phyloP scores from a whole-genome alignment of 331 rosid species.

The Phaseolus coccineus region DNA sequence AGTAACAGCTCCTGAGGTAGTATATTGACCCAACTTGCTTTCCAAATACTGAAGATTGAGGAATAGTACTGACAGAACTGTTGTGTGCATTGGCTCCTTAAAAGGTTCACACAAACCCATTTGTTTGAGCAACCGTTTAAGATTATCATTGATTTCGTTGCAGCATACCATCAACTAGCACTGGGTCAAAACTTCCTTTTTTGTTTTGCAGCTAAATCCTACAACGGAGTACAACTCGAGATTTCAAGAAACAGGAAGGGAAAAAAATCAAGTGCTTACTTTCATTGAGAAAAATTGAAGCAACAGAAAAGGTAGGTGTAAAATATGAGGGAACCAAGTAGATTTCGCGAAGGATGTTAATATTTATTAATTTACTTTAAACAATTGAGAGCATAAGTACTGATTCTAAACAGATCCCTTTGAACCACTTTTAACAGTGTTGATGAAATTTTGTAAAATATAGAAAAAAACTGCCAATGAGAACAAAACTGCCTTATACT shows the following conservation, averaged over 20 bases:
- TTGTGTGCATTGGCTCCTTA: constrained; percentile 58
- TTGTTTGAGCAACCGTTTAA: constrained; percentile 27
- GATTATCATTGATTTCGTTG: constrained; percentile 11
- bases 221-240: constrained; percentile 33
- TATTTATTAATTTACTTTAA: constrained; percentile 5
- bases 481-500: too few species aligned
- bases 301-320: background rate
- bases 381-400: background rate
- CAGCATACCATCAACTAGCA: constrained; percentile 80
- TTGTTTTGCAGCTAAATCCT: constrained; percentile 69
- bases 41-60: constrained; percentile 60
- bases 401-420: too few species aligned
- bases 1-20: constrained; percentile 51
- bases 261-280: background rate
- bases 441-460: too few species aligned
- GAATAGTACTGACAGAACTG: constrained; percentile 47
- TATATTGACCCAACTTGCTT: constrained; percentile 60
- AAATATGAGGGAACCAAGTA: background rate
- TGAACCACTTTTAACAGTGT: too few species aligned
- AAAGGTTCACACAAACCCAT: background rate
- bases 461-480: too few species aligned
- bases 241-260: constrained; percentile 3
- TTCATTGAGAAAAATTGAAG: background rate
- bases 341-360: constrained; percentile 25
- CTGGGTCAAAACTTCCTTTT: constrained; percentile 78